Evolutionary conservation across 805 yeast genomes (phyloP), one percentile per base, ranked within the genome.

Genomic region (Monosporozyma yasuniensis): DNA sequence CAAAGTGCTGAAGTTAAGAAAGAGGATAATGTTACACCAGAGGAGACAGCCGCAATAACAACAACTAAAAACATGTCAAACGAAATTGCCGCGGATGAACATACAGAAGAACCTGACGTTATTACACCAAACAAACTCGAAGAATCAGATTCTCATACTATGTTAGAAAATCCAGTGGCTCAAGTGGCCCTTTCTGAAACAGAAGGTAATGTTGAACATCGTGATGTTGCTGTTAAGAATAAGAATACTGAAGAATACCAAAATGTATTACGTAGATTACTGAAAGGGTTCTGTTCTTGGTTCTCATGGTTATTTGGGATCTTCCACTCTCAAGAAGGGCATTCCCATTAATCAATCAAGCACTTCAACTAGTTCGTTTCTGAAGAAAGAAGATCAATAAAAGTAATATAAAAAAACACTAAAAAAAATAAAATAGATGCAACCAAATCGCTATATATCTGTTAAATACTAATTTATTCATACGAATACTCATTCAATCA

Each of bases 231-330:
- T 3, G 27, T 39, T 16, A 39, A 21, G 16, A 21, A 39, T 14
- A 39, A 39, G 7, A 46, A 45, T 27, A 30, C 49, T 22, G 39
- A 37, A 14, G 42, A 48, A 8, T 53, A 50, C 38, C 37, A 51
- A 19, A 48, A 38, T 27, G 27, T 51, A 4, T 27, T 53, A 42
- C 34, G 47, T 42, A 53, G 46, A 27, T 32, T 53, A 4, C 9
- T 53, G 4, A 48, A 46, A 8, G 49, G 46, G 23, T 48, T 53
- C n/a, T 43, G 48, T 9, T 50, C 54, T 14, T 53, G 55, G 55
- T 46, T 51, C 18, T 37, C 42, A 5, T 44, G 34, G 37, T 14
- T 42, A 30, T 30, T 42, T 14, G 23, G 46, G n/a, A 28, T 42
- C 9, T 42, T 42, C 27, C 42, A 21, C 11, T 42, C 46, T 14